phyloP scores from a whole-genome alignment of 129 eudicot genomes.

The Kitagawia praeruptora region DNA sequence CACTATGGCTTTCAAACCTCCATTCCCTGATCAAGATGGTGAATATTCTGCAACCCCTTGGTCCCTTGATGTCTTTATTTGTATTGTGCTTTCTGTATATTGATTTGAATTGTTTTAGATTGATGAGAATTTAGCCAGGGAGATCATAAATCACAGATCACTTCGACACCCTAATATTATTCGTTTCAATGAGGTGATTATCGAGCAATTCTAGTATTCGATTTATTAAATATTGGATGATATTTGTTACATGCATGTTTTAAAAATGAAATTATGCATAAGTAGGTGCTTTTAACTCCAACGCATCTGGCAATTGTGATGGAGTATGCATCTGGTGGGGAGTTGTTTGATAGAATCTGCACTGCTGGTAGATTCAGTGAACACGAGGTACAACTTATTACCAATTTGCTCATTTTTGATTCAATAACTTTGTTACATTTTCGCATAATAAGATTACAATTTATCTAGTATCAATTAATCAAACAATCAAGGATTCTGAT shows the following conservation, averaged over 20 bases:
- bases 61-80: no score
- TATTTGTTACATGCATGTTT: not conserved
- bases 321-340: conserved; percentile 96
- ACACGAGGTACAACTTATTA: conserved; percentile 40
- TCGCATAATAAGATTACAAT: no score
- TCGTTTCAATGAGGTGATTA: conserved; percentile 62
- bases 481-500: no score
- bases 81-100: no score
- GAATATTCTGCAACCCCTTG: no score
- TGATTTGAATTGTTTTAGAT: conserved; percentile 28
- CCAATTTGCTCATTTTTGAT: not conserved
- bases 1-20: no score
- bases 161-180: conserved; percentile 90
- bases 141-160: conserved; percentile 82
- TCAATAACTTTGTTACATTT: no score
- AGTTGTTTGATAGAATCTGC: conserved; percentile 73
- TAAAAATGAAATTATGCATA: not conserved
- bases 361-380: conserved; percentile 80
- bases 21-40: no score
- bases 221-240: no score
- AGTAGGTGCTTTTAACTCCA: conserved; percentile 71
- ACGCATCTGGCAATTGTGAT: conserved; percentile 85
- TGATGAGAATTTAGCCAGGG: conserved; percentile 91
- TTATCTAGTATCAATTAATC: no score
- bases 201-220: not conserved